phyloP scores from a whole-genome alignment of 441 rosid genomes.

The Pelargonium australe region DNA sequence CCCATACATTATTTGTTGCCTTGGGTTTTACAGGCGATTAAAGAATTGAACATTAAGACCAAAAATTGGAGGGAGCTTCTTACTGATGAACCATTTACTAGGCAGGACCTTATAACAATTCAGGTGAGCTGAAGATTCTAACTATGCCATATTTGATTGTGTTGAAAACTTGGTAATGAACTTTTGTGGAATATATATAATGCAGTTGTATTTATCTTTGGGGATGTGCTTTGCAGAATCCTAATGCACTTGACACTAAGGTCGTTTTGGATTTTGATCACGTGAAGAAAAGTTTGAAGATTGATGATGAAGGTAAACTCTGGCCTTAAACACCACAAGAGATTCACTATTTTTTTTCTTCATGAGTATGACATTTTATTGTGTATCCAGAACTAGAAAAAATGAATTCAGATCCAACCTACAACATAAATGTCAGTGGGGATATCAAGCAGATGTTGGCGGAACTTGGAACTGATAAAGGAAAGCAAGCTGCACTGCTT shows the following conservation, averaged over 20 bases:
- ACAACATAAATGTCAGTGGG: constrained; percentile 66
- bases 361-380: constrained; percentile 15
- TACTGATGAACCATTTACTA: constrained; percentile 74
- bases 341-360: constrained; percentile 11
- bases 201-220: constrained; percentile 11
- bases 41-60: constrained; percentile 82
- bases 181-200: constrained; percentile 8
- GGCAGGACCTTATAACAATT: constrained; percentile 75
- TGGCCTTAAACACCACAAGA: constrained; percentile 4
- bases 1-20: constrained; percentile 17
- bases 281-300: constrained; percentile 61
- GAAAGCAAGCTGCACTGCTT: constrained; percentile 64
- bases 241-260: constrained; percentile 60
- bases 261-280: constrained; percentile 82
- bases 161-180: constrained; percentile 17
- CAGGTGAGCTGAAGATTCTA: constrained; percentile 38
- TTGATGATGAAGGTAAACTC: constrained; percentile 77
- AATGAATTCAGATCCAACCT: constrained; percentile 68
- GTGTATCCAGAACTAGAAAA: constrained; percentile 47
- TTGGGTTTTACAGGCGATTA: constrained; percentile 51
- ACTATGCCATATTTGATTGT: constrained; percentile 12
- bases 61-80: constrained; percentile 91
- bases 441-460: constrained; percentile 86
- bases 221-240: constrained; percentile 47
- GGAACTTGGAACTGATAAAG: constrained; percentile 93